Evolutionary conservation across 331 rosid species (phyloP).

Genomic region (Dryas integrifolia): DNA sequence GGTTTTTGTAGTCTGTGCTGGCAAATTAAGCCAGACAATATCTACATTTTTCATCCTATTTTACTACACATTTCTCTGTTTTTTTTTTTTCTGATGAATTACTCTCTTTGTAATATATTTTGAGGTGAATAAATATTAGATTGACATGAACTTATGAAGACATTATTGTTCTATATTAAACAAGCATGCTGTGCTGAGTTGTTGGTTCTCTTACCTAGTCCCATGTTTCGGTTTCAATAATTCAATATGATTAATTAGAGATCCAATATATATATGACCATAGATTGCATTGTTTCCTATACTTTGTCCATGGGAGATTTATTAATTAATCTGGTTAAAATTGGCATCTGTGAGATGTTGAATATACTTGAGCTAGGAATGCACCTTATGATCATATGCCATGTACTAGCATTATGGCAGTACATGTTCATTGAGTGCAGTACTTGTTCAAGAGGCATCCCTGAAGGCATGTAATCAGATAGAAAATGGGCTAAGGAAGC

Average conservation of each 20-base stretch:
- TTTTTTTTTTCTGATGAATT: slow-evolving; percentile 25
- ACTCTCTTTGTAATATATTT: slow-evolving; percentile 48
- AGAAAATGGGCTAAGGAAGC: too few relatives aligned
- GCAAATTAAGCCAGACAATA: slow-evolving; percentile 31
- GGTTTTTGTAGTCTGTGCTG: slow-evolving; percentile 37
- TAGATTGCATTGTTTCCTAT: too few relatives aligned
- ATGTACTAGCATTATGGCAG: too few relatives aligned
- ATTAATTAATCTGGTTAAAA: too few relatives aligned
- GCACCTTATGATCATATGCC: too few relatives aligned
- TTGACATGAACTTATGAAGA: slow-evolving; percentile 15
- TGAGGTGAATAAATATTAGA: slow-evolving; percentile 39
- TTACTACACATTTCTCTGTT: background rate
- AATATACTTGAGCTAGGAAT: too few relatives aligned
- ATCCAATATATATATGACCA: too few relatives aligned
- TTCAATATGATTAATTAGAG: background rate
- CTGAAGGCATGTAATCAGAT: too few relatives aligned
- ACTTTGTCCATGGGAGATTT: too few relatives aligned
- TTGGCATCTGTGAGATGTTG: too few relatives aligned
- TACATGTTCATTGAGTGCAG: too few relatives aligned
- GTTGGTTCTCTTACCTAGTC: background rate
- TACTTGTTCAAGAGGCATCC: too few relatives aligned
- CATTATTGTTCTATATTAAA: background rate
- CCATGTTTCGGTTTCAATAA: background rate
- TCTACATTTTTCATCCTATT: slow-evolving; percentile 36
- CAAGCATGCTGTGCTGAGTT: background rate